These are phyloP conservation scores for Acrasis kona DNA, from an alignment of 78 protist genomes.

Conservation along the genomic window DNA sequence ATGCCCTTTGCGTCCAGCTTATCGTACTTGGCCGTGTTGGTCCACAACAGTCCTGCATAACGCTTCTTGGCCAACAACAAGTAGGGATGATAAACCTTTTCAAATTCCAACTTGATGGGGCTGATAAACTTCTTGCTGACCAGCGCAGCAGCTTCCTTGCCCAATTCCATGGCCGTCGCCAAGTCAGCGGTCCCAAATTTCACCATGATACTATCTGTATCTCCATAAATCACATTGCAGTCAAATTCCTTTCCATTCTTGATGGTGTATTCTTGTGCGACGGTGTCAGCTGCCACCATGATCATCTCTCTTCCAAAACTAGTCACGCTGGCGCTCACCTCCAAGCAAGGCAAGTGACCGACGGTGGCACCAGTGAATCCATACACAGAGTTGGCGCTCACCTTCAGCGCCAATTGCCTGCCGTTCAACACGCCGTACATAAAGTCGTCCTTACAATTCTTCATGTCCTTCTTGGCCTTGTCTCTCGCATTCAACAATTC, in stretches of 20 bases:
- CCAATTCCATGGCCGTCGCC: constrained; percentile 78
- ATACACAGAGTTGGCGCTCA: constrained; percentile 98
- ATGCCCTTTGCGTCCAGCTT: constrained; percentile 97
- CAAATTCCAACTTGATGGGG: constrained; percentile 97
- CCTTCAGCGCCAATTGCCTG: constrained; percentile 97
- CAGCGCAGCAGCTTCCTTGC: constrained; percentile 77
- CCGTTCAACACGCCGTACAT: constrained; percentile 89
- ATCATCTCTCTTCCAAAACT: constrained; percentile 98
- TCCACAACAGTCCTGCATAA: constrained; percentile 98
- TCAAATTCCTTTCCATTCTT: constrained; percentile 80
- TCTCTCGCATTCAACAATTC: constrained; percentile 93
- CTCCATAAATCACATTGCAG: constrained; percentile 93
- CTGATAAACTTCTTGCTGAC: constrained; percentile 68
- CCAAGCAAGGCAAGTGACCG: constrained; percentile 96
- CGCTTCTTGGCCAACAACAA: constrained; percentile 95
- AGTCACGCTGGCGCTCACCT: constrained; percentile 89
- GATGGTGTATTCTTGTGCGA: constrained; percentile 63
- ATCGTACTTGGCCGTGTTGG: constrained; percentile 71
- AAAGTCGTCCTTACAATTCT: constrained; percentile 87
- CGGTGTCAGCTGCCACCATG: constrained; percentile 71
- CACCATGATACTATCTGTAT: constrained; percentile 99
- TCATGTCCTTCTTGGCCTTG: constrained; percentile 80
- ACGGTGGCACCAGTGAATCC: constrained; percentile 99
- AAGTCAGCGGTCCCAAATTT: constrained; percentile 71
- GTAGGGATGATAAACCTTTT: constrained; percentile 96